These are phyloP conservation scores for Fusarium hostae DNA, from an alignment of 2,329 filamentous ascomycete genomes.

Conservation along the genomic window DNA sequence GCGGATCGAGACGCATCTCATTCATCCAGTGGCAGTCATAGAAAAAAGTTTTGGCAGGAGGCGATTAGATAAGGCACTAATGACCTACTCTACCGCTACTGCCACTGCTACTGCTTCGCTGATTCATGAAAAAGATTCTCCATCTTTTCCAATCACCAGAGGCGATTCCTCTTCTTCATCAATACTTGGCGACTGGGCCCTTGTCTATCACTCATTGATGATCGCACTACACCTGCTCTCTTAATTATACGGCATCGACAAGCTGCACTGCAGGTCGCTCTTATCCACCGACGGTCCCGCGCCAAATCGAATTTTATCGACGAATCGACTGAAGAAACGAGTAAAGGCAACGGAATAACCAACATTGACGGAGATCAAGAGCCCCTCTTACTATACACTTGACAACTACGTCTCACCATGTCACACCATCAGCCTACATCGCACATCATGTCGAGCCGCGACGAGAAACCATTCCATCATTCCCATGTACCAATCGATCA, in stretches of 20 bases:
- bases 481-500: slow-evolving; percentile 48
- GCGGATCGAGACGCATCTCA: background rate
- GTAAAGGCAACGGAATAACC: background rate
- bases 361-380: background rate
- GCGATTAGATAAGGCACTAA: slow-evolving; percentile 13
- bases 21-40: slow-evolving; percentile 22
- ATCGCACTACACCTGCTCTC: background rate
- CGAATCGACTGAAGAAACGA: slow-evolving; percentile 7
- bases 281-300: slow-evolving; percentile 8
- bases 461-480: slow-evolving; percentile 49
- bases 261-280: slow-evolving; percentile 1
- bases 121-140: slow-evolving; percentile 37
- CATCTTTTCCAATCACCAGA: slow-evolving; percentile 13
- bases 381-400: background rate
- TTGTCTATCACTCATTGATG: background rate
- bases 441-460: slow-evolving; percentile 46
- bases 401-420: slow-evolving; percentile 41
- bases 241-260: background rate
- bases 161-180: slow-evolving; percentile 13
- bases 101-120: slow-evolving; percentile 14
- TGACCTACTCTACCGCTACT: slow-evolving; percentile 2
- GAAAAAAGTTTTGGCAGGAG: slow-evolving; percentile 31
- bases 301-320: slow-evolving; percentile 1
- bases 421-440: slow-evolving; percentile 45
- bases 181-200: background rate